Evolutionary conservation across 176 grass and related monocot species (phyloP), one percentile per base, ranked within the genome.

Genomic region (Melocanna baccifera): DNA sequence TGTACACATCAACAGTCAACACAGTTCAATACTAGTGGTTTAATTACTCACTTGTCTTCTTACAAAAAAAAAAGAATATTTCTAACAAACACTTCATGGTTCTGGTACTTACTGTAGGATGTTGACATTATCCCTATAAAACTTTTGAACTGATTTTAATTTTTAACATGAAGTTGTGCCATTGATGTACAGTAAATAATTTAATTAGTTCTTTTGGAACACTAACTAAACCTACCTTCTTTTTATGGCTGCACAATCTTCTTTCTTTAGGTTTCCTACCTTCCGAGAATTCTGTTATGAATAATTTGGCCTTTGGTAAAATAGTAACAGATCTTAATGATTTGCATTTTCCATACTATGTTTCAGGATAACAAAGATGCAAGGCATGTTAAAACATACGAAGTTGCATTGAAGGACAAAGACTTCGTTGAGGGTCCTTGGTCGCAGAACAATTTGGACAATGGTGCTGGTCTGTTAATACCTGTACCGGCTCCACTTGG

Each of bases 311-410:
- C 20, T 37, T 65, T 67, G 23, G 9, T 59, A 6, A 32, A 32
- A 71, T 48, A 47, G 55, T 52, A 29, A 67, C 59, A 75, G 28
- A 51, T 67, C 72, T 67, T 67, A 75, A 30, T 52, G 36, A 75
- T 40, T 85, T 87, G 25, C 13, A 43, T 53, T 59, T 11, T 89
- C 19, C 19, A 36, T 79, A 64, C 25, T 69, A 34, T 19, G 39
- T 57, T 81, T 82, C 81, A 98, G 96, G 96, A 98, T 77, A 98
- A 98, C 81, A 95, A 94, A 80, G 96, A 95, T 77, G 96, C 93
- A n/a, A 88, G 96, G 34, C 96, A 98, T 90, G 91, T 92, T 63
- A 98, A 98, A 87, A 98, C 96, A 71, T 98, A 98, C 55, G 96
- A 95, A 83, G 91, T 98, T 72, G 89, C 91, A 52, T 87, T 98